These are phyloP conservation scores for Heliamphora exappendiculata DNA, from an alignment of 148 eudicot genomes.

Conservation along the genomic window DNA sequence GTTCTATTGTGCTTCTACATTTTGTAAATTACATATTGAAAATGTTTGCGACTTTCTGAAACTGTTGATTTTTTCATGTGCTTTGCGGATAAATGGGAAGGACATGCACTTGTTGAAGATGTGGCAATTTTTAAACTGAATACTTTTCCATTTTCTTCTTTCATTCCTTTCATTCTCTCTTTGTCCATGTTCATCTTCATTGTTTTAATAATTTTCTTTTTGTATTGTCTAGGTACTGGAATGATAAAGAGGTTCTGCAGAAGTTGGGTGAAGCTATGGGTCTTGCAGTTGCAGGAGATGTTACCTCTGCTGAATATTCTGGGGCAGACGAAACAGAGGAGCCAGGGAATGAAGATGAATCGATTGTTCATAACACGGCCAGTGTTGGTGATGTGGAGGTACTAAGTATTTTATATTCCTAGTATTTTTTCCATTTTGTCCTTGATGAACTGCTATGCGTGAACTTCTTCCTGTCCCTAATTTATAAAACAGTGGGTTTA, in stretches of 20 bases:
- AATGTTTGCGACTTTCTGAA: background rate
- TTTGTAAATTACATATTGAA: background rate
- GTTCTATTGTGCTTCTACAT: background rate
- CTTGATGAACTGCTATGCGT: too few species aligned
- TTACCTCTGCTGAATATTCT: slow-evolving; percentile 42
- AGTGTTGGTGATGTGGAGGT: slow-evolving; percentile 92
- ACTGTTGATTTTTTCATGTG: background rate
- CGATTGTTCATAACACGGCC: slow-evolving; percentile 90
- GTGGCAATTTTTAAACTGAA: background rate
- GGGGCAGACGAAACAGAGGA: slow-evolving; percentile 70
- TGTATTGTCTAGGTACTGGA: slow-evolving; percentile 63
- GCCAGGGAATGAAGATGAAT: slow-evolving; percentile 76
- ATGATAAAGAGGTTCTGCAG: slow-evolving; percentile 80
- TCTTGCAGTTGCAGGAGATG: slow-evolving; percentile 57
- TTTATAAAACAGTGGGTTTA: too few species aligned
- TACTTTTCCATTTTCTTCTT: background rate
- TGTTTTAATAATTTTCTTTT: background rate
- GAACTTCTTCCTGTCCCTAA: too few species aligned
- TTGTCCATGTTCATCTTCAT: too few species aligned
- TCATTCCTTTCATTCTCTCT: background rate
- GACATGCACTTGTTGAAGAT: background rate
- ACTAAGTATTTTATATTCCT: background rate
- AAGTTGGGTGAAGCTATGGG: slow-evolving; percentile 99
- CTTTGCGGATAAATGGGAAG: background rate
- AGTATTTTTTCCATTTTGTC: background rate